These are phyloP conservation scores for Apiospora aurea DNA, from an alignment of 2,329 filamentous ascomycete species.

Conservation along the genomic window DNA sequence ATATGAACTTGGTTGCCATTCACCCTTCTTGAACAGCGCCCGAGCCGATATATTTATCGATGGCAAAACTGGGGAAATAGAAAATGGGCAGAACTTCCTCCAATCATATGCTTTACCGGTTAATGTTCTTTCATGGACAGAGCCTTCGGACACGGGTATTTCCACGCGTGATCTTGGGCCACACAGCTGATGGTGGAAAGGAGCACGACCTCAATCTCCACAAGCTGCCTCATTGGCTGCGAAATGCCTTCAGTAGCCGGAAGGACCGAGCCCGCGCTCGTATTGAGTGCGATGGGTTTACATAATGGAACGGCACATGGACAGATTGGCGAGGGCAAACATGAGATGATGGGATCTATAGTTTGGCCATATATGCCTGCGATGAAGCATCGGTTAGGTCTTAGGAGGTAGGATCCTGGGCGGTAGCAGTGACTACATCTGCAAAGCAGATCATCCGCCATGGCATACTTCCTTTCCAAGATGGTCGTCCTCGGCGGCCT, in stretches of 20 bases:
- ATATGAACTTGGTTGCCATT: background rate
- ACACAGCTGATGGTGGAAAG: background rate
- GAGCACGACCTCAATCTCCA: background rate
- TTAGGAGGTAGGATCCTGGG: background rate
- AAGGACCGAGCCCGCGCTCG: background rate
- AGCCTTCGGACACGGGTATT: background rate
- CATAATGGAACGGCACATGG: background rate
- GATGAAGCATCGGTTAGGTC: background rate
- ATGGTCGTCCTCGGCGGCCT: constrained; percentile 4
- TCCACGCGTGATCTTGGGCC: background rate
- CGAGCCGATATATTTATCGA: background rate
- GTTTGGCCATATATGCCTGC: background rate
- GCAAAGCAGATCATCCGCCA: constrained; percentile 4
- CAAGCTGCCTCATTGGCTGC: background rate
- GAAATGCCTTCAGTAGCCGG: background rate
- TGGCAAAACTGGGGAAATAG: background rate
- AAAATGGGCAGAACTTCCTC: background rate
- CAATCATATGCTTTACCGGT: constrained; percentile 1
- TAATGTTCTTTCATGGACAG: background rate
- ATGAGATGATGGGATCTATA: background rate
- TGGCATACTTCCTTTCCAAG: background rate
- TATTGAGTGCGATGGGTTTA: background rate
- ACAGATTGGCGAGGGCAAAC: background rate
- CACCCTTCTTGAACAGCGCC: background rate
- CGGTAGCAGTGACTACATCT: background rate